These are phyloP conservation scores for Leucocoprinus leucothites DNA, from an alignment of 768 basidiomycete genomes.

Conservation along the genomic window DNA sequence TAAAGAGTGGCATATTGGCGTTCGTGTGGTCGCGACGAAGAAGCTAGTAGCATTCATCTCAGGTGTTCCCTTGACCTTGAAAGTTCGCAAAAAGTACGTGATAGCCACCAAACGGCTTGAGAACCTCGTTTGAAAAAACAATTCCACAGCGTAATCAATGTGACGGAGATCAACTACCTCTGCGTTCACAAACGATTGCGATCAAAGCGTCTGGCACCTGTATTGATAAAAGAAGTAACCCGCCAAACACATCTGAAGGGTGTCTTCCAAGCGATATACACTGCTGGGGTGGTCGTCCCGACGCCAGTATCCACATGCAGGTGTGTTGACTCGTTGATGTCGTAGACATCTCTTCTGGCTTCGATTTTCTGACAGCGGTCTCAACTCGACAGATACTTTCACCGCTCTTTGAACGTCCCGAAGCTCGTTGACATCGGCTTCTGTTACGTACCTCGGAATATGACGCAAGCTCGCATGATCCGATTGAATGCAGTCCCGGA, in stretches of 20 bases:
- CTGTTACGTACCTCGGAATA: conserved; percentile 79
- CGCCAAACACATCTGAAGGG: conserved; percentile 86
- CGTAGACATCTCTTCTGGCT: neutral
- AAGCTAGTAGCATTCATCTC: conserved; percentile 97
- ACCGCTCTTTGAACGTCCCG: conserved; percentile 86
- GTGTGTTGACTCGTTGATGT: conserved; percentile 41
- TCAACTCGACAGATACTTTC: conserved; percentile 64
- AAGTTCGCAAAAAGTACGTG: conserved; percentile 80
- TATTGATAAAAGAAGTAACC: conserved; percentile 97
- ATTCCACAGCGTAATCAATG: conserved; percentile 54
- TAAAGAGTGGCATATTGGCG: conserved; percentile 95
- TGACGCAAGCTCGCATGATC: conserved; percentile 91
- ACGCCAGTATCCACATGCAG: conserved; percentile 84
- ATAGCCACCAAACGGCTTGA: neutral
- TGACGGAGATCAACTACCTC: conserved; percentile 95
- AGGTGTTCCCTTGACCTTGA: conserved; percentile 82
- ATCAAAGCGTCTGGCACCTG: conserved; percentile 90
- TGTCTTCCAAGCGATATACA: conserved; percentile 97
- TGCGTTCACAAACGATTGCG: conserved; percentile 97
- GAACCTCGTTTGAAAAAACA: neutral
- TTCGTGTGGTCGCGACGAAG: conserved; percentile 85
- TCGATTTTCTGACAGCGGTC: conserved; percentile 8
- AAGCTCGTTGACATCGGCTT: conserved; percentile 92
- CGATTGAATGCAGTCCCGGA: conserved; percentile 66
- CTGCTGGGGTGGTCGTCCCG: conserved; percentile 89